These are phyloP conservation scores for Tetratostichococcus sp. DNA, from an alignment of 139 green algal species.

Conservation along the genomic window DNA sequence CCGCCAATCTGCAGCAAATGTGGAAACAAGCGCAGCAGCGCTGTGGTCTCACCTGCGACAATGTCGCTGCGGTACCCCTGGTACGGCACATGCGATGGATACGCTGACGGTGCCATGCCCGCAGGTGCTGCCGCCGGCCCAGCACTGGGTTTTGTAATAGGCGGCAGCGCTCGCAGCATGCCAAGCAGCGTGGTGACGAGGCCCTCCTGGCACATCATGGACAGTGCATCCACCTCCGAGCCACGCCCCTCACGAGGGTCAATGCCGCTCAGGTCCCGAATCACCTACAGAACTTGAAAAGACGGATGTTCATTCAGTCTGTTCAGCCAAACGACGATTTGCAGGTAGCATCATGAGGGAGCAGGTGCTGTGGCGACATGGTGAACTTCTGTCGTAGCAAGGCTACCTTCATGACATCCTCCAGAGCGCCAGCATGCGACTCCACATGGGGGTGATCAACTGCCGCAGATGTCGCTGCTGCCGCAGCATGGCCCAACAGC, in stretches of 20 bases:
- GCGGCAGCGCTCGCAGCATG: constrained; percentile 31
- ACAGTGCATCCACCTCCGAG: neutral
- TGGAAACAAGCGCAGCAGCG: no score
- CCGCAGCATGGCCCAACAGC: no score
- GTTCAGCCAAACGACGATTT: no score
- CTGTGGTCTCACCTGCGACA: constrained; percentile 40
- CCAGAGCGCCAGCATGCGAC: no score
- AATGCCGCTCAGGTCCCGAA: neutral
- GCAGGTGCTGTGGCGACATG: no score
- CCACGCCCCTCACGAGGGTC: neutral
- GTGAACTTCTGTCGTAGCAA: no score
- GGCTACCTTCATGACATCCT: no score
- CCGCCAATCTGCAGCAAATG: no score
- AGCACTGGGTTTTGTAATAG: constrained; percentile 5
- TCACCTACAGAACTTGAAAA: neutral
- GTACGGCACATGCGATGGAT: constrained; percentile 38
- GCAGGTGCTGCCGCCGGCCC: neutral
- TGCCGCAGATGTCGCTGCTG: no score
- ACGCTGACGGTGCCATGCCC: neutral
- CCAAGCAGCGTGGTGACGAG: constrained; percentile 16
- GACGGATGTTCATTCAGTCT: no score
- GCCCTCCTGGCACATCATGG: neutral
- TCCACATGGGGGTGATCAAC: no score
- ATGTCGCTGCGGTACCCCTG: constrained; percentile 65
- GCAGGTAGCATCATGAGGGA: no score